Evolutionary conservation across 2,329 filamentous ascomycete species (phyloP).

Genomic region (Botrytis paeoniae): DNA sequence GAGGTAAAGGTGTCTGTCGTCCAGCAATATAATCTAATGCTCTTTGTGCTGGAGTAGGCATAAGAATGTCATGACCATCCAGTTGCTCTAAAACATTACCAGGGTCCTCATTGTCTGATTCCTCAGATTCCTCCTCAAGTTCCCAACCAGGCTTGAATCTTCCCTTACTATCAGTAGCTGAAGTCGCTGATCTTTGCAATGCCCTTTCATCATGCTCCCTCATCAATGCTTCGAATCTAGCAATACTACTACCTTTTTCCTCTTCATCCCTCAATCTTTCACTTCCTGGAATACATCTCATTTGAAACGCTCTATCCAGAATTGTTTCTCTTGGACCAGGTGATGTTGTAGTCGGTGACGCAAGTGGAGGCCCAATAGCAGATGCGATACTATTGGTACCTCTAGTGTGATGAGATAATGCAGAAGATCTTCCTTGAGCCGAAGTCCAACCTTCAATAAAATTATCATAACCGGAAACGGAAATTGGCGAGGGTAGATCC

Average conservation of each 20-base stretch:
- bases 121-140: constrained; percentile 40
- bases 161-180: constrained; percentile 15
- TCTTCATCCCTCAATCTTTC: constrained; percentile 52
- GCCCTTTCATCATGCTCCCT: constrained; percentile 53
- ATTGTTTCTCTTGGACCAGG: constrained; percentile 61
- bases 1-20: constrained; percentile 25
- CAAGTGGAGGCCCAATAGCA: constrained; percentile 41
- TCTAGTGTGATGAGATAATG: constrained; percentile 53
- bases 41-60: constrained; percentile 37
- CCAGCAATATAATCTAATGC: constrained; percentile 39
- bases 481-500: constrained; percentile 54
- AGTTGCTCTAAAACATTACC: constrained; percentile 38
- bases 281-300: constrained; percentile 60
- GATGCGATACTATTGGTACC: constrained; percentile 55
- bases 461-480: constrained; percentile 53
- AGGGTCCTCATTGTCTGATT: constrained; percentile 38
- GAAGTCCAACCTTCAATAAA: constrained; percentile 60
- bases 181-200: constrained; percentile 29
- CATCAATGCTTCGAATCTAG: constrained; percentile 65
- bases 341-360: constrained; percentile 34
- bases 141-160: constrained; percentile 34
- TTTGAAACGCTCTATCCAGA: constrained; percentile 62
- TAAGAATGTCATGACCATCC: constrained; percentile 27
- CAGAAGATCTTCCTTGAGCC: constrained; percentile 57
- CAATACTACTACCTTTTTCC: constrained; percentile 62